Conservation (phyloP, 2,329 filamentous ascomycete species). For the Taxawa tesnikishii region DNA sequence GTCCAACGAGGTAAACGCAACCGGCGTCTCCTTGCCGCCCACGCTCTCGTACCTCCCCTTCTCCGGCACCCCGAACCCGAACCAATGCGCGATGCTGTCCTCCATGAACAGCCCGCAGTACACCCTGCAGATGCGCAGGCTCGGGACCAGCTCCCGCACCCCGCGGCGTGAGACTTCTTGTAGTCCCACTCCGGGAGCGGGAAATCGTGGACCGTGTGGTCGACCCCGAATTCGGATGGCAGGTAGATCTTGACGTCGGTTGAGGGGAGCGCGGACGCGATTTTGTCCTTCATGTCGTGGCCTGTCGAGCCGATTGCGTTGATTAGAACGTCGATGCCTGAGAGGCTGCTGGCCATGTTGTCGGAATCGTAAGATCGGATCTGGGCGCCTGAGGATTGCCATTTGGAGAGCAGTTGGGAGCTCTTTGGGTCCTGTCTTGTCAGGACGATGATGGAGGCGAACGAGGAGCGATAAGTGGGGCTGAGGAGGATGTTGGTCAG, state of each 20-base stretch:
- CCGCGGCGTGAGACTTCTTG: slow-evolving; percentile 18
- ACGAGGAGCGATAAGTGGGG: slow-evolving; percentile 9
- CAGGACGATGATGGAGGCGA: slow-evolving; percentile 15
- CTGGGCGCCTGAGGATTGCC: slow-evolving; percentile 2
- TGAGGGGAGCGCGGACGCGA: slow-evolving; percentile 13
- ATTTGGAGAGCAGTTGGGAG: background rate
- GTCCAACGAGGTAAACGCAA: slow-evolving; percentile 20
- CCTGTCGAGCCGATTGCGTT: slow-evolving; percentile 17
- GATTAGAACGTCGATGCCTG: slow-evolving; percentile 20
- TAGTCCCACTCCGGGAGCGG: slow-evolving; percentile 21
- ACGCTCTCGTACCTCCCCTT: slow-evolving; percentile 17
- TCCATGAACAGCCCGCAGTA: slow-evolving; percentile 22
- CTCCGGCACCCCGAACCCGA: slow-evolving; percentile 18
- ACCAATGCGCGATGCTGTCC: slow-evolving; percentile 22
- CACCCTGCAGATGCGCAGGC: slow-evolving; percentile 18
- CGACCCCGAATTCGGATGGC: slow-evolving; percentile 25
- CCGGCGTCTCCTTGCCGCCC: slow-evolving; percentile 12
- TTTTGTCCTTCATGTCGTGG: slow-evolving; percentile 18
- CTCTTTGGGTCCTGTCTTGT: slow-evolving; percentile 8
- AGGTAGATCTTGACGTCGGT: slow-evolving; percentile 21
- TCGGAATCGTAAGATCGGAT: slow-evolving; percentile 10
- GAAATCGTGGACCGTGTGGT: slow-evolving; percentile 25
- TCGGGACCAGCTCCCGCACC: slow-evolving; percentile 8
- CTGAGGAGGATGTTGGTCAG: slow-evolving; percentile 15
- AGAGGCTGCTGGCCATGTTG: slow-evolving; percentile 14